These are phyloP conservation scores for Penicillium manginii DNA, from an alignment of 495 filamentous ascomycete genomes.

Conservation along the genomic window DNA sequence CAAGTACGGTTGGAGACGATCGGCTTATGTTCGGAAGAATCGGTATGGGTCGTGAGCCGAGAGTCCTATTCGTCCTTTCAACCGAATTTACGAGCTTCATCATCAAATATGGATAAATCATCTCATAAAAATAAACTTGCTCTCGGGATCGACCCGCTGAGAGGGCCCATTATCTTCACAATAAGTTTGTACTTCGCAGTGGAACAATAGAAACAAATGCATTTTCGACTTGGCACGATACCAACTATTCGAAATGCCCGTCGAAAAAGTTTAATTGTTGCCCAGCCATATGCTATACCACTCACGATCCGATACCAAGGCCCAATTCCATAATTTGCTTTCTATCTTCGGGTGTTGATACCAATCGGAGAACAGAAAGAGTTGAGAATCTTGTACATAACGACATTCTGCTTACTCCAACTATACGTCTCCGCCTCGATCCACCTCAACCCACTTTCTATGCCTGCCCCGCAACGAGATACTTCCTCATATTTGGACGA, in stretches of 20 bases:
- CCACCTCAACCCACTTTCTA: background rate
- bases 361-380: background rate
- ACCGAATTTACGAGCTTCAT: background rate
- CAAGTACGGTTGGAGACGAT: background rate
- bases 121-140: background rate
- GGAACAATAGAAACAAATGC: too few species aligned
- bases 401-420: conserved; percentile 1
- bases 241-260: too few species aligned
- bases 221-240: too few species aligned
- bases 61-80: background rate
- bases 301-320: background rate
- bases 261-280: background rate
- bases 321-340: background rate
- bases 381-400: conserved; percentile 1
- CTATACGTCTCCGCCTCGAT: background rate
- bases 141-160: too few species aligned
- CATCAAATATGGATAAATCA: background rate
- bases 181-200: too few species aligned
- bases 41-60: background rate
- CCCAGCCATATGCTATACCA: background rate
- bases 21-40: background rate
- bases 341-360: background rate
- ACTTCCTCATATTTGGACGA: background rate
- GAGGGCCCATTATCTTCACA: too few species aligned
- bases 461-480: background rate